Percentiles rank a stretch among this genome's conserved stretches.
Evolutionary conservation across 2,329 filamentous ascomycete species (phyloP).

Genomic region (Penicillium sp.): DNA sequence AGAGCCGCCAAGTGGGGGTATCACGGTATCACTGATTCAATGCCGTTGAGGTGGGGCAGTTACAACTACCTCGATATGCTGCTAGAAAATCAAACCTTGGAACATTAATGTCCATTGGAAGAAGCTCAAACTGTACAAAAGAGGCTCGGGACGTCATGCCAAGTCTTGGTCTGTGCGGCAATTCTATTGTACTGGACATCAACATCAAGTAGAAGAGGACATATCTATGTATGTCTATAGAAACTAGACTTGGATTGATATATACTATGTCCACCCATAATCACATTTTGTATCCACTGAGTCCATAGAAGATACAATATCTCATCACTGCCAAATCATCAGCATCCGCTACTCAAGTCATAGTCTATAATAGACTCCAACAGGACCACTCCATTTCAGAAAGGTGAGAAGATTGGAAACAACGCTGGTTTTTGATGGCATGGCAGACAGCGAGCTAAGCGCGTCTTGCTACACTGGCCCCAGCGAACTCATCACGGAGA

Average conservation of each 20-base stretch:
- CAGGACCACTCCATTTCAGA: constrained; percentile 45
- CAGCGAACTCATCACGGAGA: constrained; percentile 49
- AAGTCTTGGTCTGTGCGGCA: constrained; percentile 32
- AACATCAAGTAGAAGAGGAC: not conserved
- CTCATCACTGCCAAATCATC: constrained; percentile 7
- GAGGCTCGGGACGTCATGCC: constrained; percentile 27
- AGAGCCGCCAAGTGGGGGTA: not conserved
- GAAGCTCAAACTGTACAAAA: not conserved
- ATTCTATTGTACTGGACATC: not conserved
- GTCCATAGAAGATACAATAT: not conserved
- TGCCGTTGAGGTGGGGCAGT: not conserved
- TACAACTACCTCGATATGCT: not conserved
- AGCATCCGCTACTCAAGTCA: not conserved
- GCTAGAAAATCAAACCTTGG: not conserved
- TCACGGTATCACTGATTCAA: not conserved
- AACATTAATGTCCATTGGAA: not conserved
- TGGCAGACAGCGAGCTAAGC: constrained; percentile 32
- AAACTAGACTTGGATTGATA: not conserved
- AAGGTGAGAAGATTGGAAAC: constrained; percentile 60
- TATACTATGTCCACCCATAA: not conserved
- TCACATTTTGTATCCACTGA: not conserved
- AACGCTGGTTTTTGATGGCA: constrained; percentile 62
- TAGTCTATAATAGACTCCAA: not conserved
- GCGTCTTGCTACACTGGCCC: constrained; percentile 50
- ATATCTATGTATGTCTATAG: not conserved